Conservation (phyloP, 805 yeast species). For the Saturnispora silvae region DNA sequence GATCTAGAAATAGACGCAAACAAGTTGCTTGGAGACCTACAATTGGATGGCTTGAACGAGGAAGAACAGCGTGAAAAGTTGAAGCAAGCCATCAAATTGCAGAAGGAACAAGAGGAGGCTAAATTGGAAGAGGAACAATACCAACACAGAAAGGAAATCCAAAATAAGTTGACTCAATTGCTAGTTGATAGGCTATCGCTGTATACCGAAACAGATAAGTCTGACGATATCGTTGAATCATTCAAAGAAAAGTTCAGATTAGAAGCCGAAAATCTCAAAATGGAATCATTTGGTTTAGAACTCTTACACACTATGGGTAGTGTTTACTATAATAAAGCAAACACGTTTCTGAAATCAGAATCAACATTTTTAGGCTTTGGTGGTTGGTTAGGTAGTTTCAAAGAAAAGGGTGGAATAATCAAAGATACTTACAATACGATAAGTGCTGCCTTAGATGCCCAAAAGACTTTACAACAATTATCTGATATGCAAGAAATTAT, state of each 20-base stretch:
- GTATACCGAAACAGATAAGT: slow-evolving; percentile 48
- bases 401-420: slow-evolving; percentile 74
- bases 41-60: slow-evolving; percentile 11
- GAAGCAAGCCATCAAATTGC: slow-evolving; percentile 23
- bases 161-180: slow-evolving; percentile 38
- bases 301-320: slow-evolving; percentile 74
- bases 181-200: slow-evolving; percentile 37
- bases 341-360: slow-evolving; percentile 60
- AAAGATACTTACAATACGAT: slow-evolving; percentile 78
- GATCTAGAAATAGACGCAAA: slow-evolving; percentile 33
- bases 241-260: slow-evolving; percentile 41
- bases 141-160: slow-evolving; percentile 44
- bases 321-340: slow-evolving; percentile 66
- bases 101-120: slow-evolving; percentile 44
- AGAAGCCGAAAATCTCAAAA: slow-evolving; percentile 73
- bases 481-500: slow-evolving; percentile 53
- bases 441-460: slow-evolving; percentile 82
- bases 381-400: slow-evolving; percentile 68
- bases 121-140: slow-evolving; percentile 70
- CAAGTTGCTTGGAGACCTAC: slow-evolving; percentile 20
- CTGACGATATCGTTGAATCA: slow-evolving; percentile 47
- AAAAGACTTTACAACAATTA: slow-evolving; percentile 64
- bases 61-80: slow-evolving; percentile 23
- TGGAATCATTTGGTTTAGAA: slow-evolving; percentile 93
- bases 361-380: slow-evolving; percentile 74